A percentile compares a stretch with the other conserved stretches of the same genome.
Conservation (phyloP, 306 rosid genomes). For the Malus orientalis region DNA sequence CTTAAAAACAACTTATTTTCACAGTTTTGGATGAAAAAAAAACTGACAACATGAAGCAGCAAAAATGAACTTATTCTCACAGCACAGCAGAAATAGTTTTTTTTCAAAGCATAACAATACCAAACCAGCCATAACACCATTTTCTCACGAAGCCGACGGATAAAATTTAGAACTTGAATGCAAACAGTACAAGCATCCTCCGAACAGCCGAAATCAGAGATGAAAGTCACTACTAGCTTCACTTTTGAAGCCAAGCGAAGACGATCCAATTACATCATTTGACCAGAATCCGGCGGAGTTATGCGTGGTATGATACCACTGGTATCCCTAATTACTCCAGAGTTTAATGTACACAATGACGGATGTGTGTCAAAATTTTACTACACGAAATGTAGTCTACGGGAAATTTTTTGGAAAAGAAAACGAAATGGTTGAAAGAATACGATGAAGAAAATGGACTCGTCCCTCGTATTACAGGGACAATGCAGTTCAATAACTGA, state of each 20-base stretch:
- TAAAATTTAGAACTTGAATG: too few species aligned
- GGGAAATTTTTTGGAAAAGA: neutral
- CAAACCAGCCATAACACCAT: too few species aligned
- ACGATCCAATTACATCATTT: neutral
- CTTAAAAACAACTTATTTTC: too few species aligned
- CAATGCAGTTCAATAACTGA: neutral
- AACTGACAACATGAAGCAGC: too few species aligned
- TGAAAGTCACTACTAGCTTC: neutral
- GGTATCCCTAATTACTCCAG: neutral
- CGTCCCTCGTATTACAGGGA: neutral
- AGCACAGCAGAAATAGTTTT: too few species aligned
- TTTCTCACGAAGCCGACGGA: too few species aligned
- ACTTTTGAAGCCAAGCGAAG: neutral
- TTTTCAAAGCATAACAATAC: too few species aligned
- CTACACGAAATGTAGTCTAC: neutral
- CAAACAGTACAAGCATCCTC: neutral
- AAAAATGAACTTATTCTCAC: too few species aligned
- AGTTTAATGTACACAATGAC: neutral
- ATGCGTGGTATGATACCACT: neutral
- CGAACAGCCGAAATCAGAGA: neutral
- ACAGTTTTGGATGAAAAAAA: too few species aligned
- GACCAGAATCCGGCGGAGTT: neutral
- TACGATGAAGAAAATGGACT: neutral
- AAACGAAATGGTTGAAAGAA: slow-evolving; percentile 4
- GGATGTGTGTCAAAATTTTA: neutral